These are phyloP conservation scores for Apium graveolens DNA, from an alignment of 129 eudicot species.

Conservation along the genomic window DNA sequence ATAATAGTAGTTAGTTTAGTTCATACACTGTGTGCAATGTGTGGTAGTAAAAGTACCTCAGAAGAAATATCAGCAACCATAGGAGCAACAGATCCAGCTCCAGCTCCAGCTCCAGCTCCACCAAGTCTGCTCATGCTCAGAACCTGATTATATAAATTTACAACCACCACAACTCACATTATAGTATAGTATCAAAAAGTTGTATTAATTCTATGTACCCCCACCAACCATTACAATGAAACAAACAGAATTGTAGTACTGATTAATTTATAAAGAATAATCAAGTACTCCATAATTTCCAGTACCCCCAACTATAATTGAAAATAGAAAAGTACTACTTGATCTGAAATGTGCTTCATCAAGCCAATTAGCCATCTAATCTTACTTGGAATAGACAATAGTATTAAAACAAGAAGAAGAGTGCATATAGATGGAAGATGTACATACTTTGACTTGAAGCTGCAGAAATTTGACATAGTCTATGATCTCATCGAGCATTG, in stretches of 20 bases:
- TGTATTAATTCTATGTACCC: not conserved
- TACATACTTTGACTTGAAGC: slow-evolving; percentile 88
- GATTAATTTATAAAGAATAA: not conserved
- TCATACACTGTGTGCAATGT: too few species aligned
- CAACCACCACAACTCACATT: slow-evolving; percentile 9
- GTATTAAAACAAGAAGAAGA: not conserved
- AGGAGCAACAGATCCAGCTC: slow-evolving; percentile 45
- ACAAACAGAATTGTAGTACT: not conserved
- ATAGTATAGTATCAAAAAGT: not conserved
- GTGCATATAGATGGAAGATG: slow-evolving; percentile 17
- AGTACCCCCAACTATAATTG: not conserved
- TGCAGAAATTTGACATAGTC: slow-evolving; percentile 96
- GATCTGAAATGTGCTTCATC: slow-evolving; percentile 8
- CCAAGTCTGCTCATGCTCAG: slow-evolving; percentile 94
- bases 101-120: slow-evolving; percentile 37
- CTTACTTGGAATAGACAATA: not conserved
- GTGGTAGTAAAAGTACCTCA: slow-evolving; percentile 25
- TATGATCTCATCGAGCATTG: slow-evolving; percentile 98
- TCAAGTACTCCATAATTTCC: not conserved
- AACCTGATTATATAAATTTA: slow-evolving; percentile 31
- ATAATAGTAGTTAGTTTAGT: not conserved
- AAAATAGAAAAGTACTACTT: not conserved
- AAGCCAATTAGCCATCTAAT: slow-evolving; percentile 15
- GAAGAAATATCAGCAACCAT: slow-evolving; percentile 39
- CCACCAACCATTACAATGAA: not conserved